phyloP scores from a whole-genome alignment of 1,139 yeast species.

The Zhuliangozyma parablackwelliae region DNA sequence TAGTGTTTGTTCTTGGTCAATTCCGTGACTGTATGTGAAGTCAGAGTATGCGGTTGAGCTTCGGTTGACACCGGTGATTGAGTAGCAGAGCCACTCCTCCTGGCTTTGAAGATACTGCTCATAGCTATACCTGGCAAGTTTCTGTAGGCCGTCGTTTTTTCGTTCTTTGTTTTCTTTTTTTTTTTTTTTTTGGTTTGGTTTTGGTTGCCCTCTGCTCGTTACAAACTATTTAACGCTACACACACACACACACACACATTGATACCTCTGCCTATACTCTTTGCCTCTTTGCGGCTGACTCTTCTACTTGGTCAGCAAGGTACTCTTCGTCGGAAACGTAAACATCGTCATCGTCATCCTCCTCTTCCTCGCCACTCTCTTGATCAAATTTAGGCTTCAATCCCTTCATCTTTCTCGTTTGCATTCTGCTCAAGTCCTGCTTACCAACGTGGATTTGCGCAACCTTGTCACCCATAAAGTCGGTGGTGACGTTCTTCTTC shows the following conservation, averaged over 20 bases:
- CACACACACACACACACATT: neutral
- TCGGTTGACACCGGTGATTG: neutral
- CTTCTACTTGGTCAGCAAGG: conserved; percentile 24
- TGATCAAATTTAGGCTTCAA: conserved; percentile 84
- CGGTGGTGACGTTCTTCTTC: conserved; percentile 86
- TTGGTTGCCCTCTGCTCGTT: no score
- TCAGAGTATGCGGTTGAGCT: neutral
- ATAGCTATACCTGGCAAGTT: neutral
- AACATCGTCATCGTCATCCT: conserved; percentile 26
- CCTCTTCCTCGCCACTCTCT: conserved; percentile 42
- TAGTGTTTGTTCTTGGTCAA: conserved; percentile 59
- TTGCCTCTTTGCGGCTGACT: conserved; percentile 34
- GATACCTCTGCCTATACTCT: conserved; percentile 14
- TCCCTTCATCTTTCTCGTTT: conserved; percentile 98
- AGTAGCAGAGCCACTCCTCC: conserved; percentile 3
- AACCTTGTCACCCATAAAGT: conserved; percentile 91
- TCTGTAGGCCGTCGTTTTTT: conserved; percentile 1
- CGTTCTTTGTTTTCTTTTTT: conserved; percentile 1
- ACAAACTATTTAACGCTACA: neutral
- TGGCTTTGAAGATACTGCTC: conserved; percentile 10
- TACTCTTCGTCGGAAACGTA: conserved; percentile 18
- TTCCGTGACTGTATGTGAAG: conserved; percentile 23
- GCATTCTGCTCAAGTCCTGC: conserved; percentile 85
- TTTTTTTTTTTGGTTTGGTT: neutral
- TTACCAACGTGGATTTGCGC: conserved; percentile 95